A percentile compares a stretch with the other conserved stretches of the same genome.
phyloP scores from a whole-genome alignment of 176 grass and related monocot genomes.

The Juncus inflexus region DNA sequence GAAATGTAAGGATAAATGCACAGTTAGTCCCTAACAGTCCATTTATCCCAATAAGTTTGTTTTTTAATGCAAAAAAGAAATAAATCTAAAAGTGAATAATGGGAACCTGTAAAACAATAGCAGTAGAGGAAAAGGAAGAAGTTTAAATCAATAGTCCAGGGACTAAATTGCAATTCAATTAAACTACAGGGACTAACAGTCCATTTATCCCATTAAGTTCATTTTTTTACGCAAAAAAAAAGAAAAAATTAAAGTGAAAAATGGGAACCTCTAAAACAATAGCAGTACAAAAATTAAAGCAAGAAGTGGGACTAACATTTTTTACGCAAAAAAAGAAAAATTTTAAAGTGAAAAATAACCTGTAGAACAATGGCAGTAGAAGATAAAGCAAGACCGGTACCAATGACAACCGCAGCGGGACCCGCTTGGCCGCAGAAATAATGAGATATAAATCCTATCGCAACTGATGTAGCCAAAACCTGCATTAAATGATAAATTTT shows the following conservation, averaged over 20 bases:
- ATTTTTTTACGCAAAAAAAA: neutral
- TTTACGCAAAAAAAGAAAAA: neutral
- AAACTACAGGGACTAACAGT: too few relatives aligned
- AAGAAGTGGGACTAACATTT: conserved; percentile 17
- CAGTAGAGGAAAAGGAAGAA: too few relatives aligned
- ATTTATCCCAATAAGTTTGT: too few relatives aligned
- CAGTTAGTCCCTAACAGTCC: too few relatives aligned
- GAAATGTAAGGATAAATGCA: too few relatives aligned
- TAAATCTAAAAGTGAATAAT: too few relatives aligned
- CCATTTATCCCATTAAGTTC: neutral
- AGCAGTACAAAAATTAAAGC: conserved; percentile 91
- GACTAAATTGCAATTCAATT: too few relatives aligned
- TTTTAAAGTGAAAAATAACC: conserved; percentile 39
- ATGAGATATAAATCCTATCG: conserved; percentile 72
- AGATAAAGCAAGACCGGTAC: conserved; percentile 89
- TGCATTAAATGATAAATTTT: neutral
- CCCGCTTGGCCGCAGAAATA: conserved; percentile 56
- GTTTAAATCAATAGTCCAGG: too few relatives aligned
- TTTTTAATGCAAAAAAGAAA: too few relatives aligned
- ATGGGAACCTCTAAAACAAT: conserved; percentile 75
- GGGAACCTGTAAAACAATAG: too few relatives aligned
- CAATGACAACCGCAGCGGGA: conserved; percentile 88
- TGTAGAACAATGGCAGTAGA: conserved; percentile 98
- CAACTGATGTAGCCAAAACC: conserved; percentile 81
- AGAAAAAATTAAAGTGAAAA: neutral